Conservation (phyloP, 2,329 filamentous ascomycete genomes). For the Podosphaera xanthii region DNA sequence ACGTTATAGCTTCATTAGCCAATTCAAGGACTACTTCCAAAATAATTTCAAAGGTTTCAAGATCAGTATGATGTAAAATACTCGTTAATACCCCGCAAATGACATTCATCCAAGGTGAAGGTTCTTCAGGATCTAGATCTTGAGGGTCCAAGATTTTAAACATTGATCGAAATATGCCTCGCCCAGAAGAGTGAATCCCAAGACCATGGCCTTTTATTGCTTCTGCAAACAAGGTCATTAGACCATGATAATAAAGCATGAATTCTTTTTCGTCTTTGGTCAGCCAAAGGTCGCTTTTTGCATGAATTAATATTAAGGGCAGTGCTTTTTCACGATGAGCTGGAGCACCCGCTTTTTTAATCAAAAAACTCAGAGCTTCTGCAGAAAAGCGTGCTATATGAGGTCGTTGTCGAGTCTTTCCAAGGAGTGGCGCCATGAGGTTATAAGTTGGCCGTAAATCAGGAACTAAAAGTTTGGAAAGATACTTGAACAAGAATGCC, state of each 20-base stretch:
- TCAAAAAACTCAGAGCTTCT: slow-evolving; percentile 80
- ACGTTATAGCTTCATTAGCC: slow-evolving; percentile 18
- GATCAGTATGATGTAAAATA: slow-evolving; percentile 58
- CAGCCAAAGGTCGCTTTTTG: slow-evolving; percentile 41
- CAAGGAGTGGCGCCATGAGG: slow-evolving; percentile 63
- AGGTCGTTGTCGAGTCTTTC: slow-evolving; percentile 57
- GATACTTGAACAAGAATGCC: slow-evolving; percentile 92
- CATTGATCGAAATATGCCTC: slow-evolving; percentile 28
- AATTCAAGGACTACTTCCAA: slow-evolving; percentile 36
- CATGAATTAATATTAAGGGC: slow-evolving; percentile 44
- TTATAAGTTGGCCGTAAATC: slow-evolving; percentile 69
- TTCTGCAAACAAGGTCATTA: slow-evolving; percentile 85
- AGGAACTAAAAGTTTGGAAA: slow-evolving; percentile 66
- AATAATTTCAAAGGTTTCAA: slow-evolving; percentile 49
- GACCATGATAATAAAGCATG: slow-evolving; percentile 55
- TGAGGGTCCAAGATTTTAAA: slow-evolving; percentile 23
- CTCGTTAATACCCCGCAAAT: slow-evolving; percentile 58
- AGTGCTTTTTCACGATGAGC: slow-evolving; percentile 57
- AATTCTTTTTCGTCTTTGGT: slow-evolving; percentile 32
- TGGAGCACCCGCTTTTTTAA: slow-evolving; percentile 65
- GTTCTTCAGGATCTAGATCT: slow-evolving; percentile 22
- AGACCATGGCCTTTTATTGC: slow-evolving; percentile 42
- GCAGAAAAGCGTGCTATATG: slow-evolving; percentile 85
- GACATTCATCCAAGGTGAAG: slow-evolving; percentile 34
- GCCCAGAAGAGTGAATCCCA: slow-evolving; percentile 34